These are phyloP conservation scores for Tetrapisispora nanseiensis DNA, from an alignment of 805 yeast genomes.

Conservation along the genomic window DNA sequence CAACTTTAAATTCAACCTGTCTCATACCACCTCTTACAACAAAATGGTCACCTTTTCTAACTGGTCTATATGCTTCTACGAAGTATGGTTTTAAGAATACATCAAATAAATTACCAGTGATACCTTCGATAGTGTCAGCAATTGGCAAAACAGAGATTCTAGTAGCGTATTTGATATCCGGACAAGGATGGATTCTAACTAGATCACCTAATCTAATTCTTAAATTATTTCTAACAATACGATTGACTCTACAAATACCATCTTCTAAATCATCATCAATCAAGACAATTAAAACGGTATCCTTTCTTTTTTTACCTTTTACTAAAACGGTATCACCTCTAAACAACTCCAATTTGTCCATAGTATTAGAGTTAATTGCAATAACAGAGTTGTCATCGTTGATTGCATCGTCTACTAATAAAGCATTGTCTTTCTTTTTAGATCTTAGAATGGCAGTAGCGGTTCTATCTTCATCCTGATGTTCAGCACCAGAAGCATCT, in stretches of 20 bases:
- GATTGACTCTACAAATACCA: slow-evolving; percentile 87
- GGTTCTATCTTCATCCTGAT: slow-evolving; percentile 51
- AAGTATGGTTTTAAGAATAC: slow-evolving; percentile 95
- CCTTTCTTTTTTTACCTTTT: slow-evolving; percentile 96
- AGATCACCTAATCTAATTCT: slow-evolving; percentile 91
- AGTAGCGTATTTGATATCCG: slow-evolving; percentile 94
- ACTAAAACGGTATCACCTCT: slow-evolving; percentile 97
- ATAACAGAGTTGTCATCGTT: slow-evolving; percentile 96
- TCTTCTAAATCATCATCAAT: slow-evolving; percentile 96
- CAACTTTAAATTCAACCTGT: slow-evolving; percentile 97
- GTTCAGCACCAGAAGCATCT: slow-evolving; percentile 60
- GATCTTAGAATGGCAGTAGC: slow-evolving; percentile 96
- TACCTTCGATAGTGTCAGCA: slow-evolving; percentile 96
- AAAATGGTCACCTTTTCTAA: slow-evolving; percentile 93
- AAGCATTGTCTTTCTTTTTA: slow-evolving; percentile 94
- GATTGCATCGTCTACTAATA: slow-evolving; percentile 92
- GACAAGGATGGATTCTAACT: slow-evolving; percentile 86
- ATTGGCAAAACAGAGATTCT: slow-evolving; percentile 93
- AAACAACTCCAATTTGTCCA: slow-evolving; percentile 90
- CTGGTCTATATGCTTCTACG: slow-evolving; percentile 98
- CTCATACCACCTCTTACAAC: slow-evolving; percentile 98
- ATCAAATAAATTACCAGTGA: slow-evolving; percentile 92
- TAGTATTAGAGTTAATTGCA: slow-evolving; percentile 87
- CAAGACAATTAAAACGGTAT: slow-evolving; percentile 89
- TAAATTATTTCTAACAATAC: slow-evolving; percentile 92